Evolutionary conservation across 306 rosid species (phyloP), one percentile per base, ranked within the genome.

Genomic region (Malus sieversii): DNA sequence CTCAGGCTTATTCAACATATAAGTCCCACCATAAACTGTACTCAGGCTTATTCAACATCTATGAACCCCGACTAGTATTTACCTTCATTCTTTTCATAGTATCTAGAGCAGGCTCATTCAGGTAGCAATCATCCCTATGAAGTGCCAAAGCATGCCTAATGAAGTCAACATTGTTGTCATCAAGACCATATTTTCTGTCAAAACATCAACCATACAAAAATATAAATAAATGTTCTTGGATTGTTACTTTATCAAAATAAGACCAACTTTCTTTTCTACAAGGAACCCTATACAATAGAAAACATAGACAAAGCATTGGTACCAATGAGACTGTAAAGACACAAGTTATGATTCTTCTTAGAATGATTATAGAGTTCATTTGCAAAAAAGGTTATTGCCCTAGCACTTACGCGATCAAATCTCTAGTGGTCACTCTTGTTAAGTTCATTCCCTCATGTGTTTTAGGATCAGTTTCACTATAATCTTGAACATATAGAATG

Each of bases 71-170:
- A 25, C 70, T 22, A 62, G 51, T 46, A 40, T 59, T 86, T 70
- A 89, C 98, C 92, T 95, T 95, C 97, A 95, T 95, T 84, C 97
- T 92, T 77, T 87, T 92, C 78, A 95, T 92, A 4, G 97, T 95
- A 82, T 95, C 99, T 70, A 92, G 73, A 76, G 99, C 97, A 74
- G 97, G 99, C 74, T 90, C 96, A 71, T 73, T 10, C 82, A 95
- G 83, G 86, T 92, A 89, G 71, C 85, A 86, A 78, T 95, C 97
- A 81, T 95, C 99, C 80, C 93, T 90, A 71, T 92, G 93, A 88
- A 95, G 99, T 22, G 99, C 96, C 85, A 95, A 12, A n/a, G 99
- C 90, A 89, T 95, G 99, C 79, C 97, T 96, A 75, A 92, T 95
- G 82, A 90, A 85, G 85, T 95, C 99, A 62, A 95, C 42, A 33